These are phyloP conservation scores for Nannochloropsis salina DNA, from an alignment of 108 stramenopile genomes.

Conservation along the genomic window DNA sequence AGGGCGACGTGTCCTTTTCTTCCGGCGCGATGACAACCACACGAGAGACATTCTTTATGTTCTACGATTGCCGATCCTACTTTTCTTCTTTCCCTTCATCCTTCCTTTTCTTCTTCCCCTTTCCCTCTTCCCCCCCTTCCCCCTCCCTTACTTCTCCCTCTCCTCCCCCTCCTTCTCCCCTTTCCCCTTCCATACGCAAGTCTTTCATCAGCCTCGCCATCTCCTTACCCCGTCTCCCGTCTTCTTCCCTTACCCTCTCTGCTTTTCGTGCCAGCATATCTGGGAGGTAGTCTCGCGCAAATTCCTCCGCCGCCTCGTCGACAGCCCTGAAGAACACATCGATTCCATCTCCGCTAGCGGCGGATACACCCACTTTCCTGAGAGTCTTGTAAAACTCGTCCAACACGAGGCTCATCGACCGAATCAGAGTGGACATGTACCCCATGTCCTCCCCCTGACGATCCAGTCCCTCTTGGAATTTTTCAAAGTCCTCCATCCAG, in stretches of 20 bases:
- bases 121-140: neutral
- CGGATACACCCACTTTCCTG: constrained; percentile 76
- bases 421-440: constrained; percentile 21
- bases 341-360: constrained; percentile 87
- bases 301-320: constrained; percentile 71
- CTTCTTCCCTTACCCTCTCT: constrained; percentile 60
- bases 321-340: constrained; percentile 75
- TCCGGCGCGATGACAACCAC: no score
- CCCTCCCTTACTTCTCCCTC: neutral
- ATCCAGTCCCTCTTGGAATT: constrained; percentile 90
- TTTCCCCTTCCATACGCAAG: neutral
- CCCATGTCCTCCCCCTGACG: constrained; percentile 32
- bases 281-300: constrained; percentile 72
- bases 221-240: constrained; percentile 64
- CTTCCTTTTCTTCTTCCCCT: neutral
- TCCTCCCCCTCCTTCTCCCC: neutral
- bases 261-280: constrained; percentile 73
- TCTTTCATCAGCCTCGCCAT: constrained; percentile 36
- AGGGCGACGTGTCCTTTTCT: no score
- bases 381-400: constrained; percentile 95
- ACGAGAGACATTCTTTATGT: no score
- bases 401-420: constrained; percentile 75
- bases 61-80: neutral
- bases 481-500: constrained; percentile 98
- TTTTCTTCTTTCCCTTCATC: neutral